Evolutionary conservation across 345 rosid species (phyloP).

Genomic region (Salix arbutifolia): DNA sequence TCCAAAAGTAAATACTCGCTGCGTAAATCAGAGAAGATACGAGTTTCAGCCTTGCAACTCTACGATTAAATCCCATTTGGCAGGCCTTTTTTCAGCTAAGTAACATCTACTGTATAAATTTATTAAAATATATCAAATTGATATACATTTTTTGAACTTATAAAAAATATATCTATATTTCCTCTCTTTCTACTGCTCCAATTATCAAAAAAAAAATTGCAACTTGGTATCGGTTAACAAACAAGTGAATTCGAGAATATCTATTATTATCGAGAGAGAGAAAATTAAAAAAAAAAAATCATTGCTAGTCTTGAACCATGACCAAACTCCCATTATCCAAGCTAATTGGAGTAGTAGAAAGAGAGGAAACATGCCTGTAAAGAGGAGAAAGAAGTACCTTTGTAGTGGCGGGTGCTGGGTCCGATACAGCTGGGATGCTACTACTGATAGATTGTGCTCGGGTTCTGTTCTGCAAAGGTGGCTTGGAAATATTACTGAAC

Average conservation of each 20-base stretch:
- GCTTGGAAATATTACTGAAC: neutral
- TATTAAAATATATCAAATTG: no score
- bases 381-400: slow-evolving; percentile 33
- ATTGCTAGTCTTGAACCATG: neutral
- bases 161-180: no score
- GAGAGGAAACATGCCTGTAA: neutral
- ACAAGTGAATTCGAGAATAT: no score
- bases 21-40: slow-evolving; percentile 15
- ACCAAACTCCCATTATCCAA: neutral
- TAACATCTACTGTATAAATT: neutral
- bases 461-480: slow-evolving; percentile 3
- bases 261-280: neutral
- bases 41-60: neutral
- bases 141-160: no score
- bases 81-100: neutral
- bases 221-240: no score
- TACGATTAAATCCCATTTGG: neutral
- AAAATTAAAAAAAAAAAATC: neutral
- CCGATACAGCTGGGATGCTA: slow-evolving; percentile 33
- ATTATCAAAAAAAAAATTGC: neutral
- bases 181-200: neutral
- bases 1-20: slow-evolving; percentile 85
- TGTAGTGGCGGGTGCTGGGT: slow-evolving; percentile 38
- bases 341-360: neutral
- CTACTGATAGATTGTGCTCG: slow-evolving; percentile 34